Conservation (phyloP, 2,329 filamentous ascomycete species). For the Thelonectria olida region DNA sequence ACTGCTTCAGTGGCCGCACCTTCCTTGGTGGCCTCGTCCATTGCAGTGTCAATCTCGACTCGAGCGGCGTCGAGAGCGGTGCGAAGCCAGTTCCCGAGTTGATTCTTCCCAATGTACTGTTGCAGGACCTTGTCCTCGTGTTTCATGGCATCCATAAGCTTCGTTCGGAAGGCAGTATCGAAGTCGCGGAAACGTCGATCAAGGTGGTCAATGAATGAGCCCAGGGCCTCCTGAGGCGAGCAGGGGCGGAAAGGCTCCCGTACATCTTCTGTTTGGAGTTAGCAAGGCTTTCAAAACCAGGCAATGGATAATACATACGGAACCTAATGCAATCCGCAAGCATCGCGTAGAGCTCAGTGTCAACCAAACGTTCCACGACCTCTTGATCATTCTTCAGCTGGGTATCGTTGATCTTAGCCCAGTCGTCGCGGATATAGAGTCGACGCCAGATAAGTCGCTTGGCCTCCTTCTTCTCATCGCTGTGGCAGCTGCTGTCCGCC, state of each 20-base stretch:
- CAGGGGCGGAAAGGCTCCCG: constrained; percentile 56
- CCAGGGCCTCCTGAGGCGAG: constrained; percentile 63
- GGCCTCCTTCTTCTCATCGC: constrained; percentile 66
- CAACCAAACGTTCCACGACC: constrained; percentile 67
- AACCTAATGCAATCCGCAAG: constrained; percentile 70
- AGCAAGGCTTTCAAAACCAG: constrained; percentile 33
- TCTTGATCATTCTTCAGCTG: constrained; percentile 76
- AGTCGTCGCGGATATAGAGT: constrained; percentile 85
- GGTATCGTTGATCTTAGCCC: constrained; percentile 81
- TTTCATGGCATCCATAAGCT: constrained; percentile 76
- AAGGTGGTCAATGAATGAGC: constrained; percentile 69
- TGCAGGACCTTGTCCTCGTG: constrained; percentile 75
- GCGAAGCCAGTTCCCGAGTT: constrained; percentile 74
- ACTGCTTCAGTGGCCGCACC: constrained; percentile 12
- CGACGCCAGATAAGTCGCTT: constrained; percentile 83
- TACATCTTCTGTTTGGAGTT: constrained; percentile 51
- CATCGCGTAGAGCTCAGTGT: constrained; percentile 75
- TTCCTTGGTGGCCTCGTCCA: constrained; percentile 44
- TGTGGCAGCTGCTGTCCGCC: constrained; percentile 62
- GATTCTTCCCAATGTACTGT: constrained; percentile 71
- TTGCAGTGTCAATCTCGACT: constrained; percentile 43
- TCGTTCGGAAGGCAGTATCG: constrained; percentile 71
- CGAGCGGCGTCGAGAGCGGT: constrained; percentile 51
- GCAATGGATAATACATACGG: constrained; percentile 59
- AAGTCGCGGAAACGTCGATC: constrained; percentile 68